Evolutionary conservation across 129 eudicot genomes (phyloP).

Genomic region (Flaveria brownii): DNA sequence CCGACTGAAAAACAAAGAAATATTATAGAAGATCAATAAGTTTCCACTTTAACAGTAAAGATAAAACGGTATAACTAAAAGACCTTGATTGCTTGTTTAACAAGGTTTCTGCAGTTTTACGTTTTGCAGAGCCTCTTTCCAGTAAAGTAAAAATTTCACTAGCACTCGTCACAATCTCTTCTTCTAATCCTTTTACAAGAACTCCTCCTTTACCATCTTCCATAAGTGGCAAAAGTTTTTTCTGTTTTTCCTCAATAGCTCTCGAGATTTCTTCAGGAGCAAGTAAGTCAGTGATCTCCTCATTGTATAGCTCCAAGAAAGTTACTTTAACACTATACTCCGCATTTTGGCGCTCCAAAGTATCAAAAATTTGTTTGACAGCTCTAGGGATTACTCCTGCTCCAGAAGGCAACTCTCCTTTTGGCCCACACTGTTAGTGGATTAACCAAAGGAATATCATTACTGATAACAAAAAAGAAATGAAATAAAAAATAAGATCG

Average conservation of each 20-base stretch:
- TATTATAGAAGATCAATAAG: background rate
- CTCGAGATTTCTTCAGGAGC: conserved; percentile 89
- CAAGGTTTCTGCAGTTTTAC: conserved; percentile 94
- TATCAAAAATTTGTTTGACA: conserved; percentile 89
- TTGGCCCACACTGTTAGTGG: conserved; percentile 66
- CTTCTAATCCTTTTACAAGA: conserved; percentile 94
- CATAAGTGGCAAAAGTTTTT: conserved; percentile 84
- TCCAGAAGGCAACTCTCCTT: conserved; percentile 78
- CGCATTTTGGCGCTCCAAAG: conserved; percentile 86
- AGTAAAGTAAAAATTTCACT: conserved; percentile 88
- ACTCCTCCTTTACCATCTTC: conserved; percentile 99
- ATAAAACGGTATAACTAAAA: background rate
- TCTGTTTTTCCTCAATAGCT: conserved; percentile 79
- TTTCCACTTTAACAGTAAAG: background rate
- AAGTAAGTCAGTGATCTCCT: conserved; percentile 93
- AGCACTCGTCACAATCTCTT: conserved; percentile 96
- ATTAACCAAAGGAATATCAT: background rate
- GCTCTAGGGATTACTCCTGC: conserved; percentile 99
- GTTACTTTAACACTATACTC: conserved; percentile 99
- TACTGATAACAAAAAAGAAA: background rate
- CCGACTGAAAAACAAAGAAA: conserved; percentile 53
- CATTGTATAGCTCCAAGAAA: conserved; percentile 89
- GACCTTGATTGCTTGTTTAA: conserved; percentile 95
- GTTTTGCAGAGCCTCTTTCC: conserved; percentile 95
- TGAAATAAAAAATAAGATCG: background rate